Evolutionary conservation across 192 early-diverging fungal species (phyloP), one percentile per base, ranked within the genome.

Genomic region (Linnemannia zychae): DNA sequence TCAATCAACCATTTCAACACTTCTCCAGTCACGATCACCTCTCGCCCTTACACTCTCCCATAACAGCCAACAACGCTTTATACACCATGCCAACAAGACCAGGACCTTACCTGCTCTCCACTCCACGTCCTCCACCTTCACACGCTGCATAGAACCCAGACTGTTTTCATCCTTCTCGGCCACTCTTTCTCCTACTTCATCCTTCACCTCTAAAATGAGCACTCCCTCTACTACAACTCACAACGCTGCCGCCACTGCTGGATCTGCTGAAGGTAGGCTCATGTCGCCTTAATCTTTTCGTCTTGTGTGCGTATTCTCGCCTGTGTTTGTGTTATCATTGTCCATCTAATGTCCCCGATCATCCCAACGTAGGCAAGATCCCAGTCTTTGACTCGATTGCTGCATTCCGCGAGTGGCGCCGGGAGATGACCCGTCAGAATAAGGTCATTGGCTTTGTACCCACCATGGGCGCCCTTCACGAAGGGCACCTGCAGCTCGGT

Each of bases 401-500:
- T 0, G 95, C 95, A 31, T 94, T 97, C 77, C 92, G 96, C 11
- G 76, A 81, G 36, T 97, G 96, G 97, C 89, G 91, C 36, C 79
- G 88, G 57, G 75, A 88, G 37, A 91, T 93, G 50, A 79, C 79
- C 34, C 71, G 84, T 20, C 71, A 90, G 33, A 89, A 89, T 73
- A 87, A 91, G 73, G 90, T 90, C 15, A 89, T 99, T n/a, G 98
- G 97, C 18, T 96, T 98, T 79, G 96, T 99, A 0, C 96, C 98
- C 0, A 99, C 98, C n/a, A 99, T 99, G 98, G 98, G 98, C 3
- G 97, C 97, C 0, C 90, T 99, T 31, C 98, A 99, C 82, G 87
- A 91, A 3, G 98, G 98, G 7, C 98, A 99, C 81, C 78, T 98
- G 46, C 86, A 81, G 16, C 90, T 99, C 7, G 93, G 93, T 93